These are phyloP conservation scores for Haematococcus sp. DNA, from an alignment of 139 green algal species.

Conservation along the genomic window DNA sequence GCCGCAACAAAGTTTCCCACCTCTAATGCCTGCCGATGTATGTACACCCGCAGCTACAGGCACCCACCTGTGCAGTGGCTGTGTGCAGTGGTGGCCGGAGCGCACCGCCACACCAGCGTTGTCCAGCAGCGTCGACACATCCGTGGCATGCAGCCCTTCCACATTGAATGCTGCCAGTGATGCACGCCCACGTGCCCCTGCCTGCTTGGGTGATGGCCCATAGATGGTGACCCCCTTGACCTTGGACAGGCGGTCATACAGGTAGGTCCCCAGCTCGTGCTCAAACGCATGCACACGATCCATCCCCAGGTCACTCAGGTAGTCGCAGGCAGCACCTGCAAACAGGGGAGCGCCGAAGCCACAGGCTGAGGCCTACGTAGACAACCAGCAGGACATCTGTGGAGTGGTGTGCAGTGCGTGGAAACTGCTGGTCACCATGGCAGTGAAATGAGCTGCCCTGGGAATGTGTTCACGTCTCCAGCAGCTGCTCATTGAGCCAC, in stretches of 20 bases:
- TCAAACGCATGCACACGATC: conserved; percentile 73
- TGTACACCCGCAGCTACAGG: not conserved
- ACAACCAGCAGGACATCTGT: no score
- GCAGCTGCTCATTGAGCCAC: conserved; percentile 65
- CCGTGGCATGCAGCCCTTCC: conserved; percentile 90
- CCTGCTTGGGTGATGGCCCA: conserved; percentile 63
- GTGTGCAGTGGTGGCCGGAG: conserved; percentile 96
- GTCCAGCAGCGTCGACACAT: conserved; percentile 93
- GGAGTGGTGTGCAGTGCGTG: no score
- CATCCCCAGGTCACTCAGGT: conserved; percentile 74
- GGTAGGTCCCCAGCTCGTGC: conserved; percentile 69
- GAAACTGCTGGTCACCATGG: no score
- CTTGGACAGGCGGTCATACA: conserved; percentile 55
- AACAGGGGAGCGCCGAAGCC: no score
- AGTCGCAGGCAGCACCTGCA: conserved; percentile 63
- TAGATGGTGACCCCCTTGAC: conserved; percentile 83
- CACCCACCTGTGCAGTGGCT: conserved; percentile 81
- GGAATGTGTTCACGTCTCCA: no score
- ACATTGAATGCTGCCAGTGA: conserved; percentile 95
- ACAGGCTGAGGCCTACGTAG: no score
- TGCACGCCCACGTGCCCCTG: conserved; percentile 41
- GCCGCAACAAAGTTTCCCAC: not conserved
- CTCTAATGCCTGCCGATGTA: no score
- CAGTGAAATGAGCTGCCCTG: no score
- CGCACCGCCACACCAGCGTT: conserved; percentile 83